Percentiles rank a stretch among this genome's conserved stretches.
These are phyloP conservation scores for Calocybe indica DNA, from an alignment of 768 basidiomycete species.

Conservation along the genomic window DNA sequence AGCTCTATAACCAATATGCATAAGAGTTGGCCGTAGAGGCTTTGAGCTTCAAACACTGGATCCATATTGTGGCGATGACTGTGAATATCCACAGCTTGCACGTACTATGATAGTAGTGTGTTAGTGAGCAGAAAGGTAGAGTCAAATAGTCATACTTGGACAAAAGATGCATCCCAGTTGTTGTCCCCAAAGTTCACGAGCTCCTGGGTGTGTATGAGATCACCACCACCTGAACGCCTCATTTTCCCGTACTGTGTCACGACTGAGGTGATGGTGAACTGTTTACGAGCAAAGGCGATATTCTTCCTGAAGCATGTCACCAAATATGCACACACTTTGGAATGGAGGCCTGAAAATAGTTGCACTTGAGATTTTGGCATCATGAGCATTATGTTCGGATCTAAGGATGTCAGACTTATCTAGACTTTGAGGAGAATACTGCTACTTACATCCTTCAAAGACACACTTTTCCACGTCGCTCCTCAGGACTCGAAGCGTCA, in stretches of 20 bases:
- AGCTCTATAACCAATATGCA: slow-evolving; percentile 21
- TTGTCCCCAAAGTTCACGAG: slow-evolving; percentile 12
- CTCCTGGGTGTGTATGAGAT: slow-evolving; percentile 17
- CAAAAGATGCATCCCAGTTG: slow-evolving; percentile 22
- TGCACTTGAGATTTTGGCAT: too few relatives aligned
- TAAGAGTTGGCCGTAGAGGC: slow-evolving; percentile 28
- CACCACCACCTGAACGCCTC: slow-evolving; percentile 19
- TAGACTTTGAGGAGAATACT: slow-evolving; percentile 8
- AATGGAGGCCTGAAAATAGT: too few relatives aligned
- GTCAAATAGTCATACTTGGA: slow-evolving; percentile 19
- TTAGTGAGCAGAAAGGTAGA: not conserved
- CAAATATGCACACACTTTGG: not conserved
- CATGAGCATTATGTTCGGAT: too few relatives aligned
- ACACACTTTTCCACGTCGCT: too few relatives aligned
- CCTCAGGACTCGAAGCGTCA: slow-evolving; percentile 10
- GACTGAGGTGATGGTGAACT: slow-evolving; percentile 2
- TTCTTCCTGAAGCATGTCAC: slow-evolving; percentile 3
- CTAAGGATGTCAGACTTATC: not conserved
- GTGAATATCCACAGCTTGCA: slow-evolving; percentile 22
- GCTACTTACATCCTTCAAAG: slow-evolving; percentile 1
- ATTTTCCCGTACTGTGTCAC: slow-evolving; percentile 21
- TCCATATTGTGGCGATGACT: slow-evolving; percentile 5
- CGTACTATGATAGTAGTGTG: slow-evolving; percentile 19
- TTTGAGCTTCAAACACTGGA: slow-evolving; percentile 8
- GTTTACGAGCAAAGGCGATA: slow-evolving; percentile 4